These are phyloP conservation scores for Lagenidium giganteum DNA, from an alignment of 352 stramenopile species.

Conservation along the genomic window DNA sequence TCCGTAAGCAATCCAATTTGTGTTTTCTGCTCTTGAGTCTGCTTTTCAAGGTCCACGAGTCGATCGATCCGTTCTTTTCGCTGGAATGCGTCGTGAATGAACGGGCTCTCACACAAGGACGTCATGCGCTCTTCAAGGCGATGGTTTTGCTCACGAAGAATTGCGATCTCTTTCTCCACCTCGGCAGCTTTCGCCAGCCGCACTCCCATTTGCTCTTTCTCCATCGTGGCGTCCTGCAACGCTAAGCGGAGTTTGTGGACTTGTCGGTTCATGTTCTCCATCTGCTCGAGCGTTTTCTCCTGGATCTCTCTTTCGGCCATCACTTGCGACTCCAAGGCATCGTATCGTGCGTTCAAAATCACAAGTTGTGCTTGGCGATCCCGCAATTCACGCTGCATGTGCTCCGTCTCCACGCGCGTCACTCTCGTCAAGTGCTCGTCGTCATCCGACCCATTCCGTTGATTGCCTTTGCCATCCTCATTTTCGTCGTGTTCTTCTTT, in stretches of 20 bases:
- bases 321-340: conserved; percentile 83
- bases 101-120: conserved; percentile 89
- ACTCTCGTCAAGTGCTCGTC: conserved; percentile 9
- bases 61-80: conserved; percentile 83
- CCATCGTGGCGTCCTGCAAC: conserved; percentile 69
- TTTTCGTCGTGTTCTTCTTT: conserved; percentile 18
- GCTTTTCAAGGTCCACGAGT: conserved; percentile 81
- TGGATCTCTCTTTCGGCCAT: conserved; percentile 85
- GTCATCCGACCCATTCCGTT: no score
- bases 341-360: conserved; percentile 86
- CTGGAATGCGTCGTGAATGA: conserved; percentile 91
- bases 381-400: conserved; percentile 70
- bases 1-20: conserved; percentile 64
- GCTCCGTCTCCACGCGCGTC: conserved; percentile 29
- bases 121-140: conserved; percentile 89
- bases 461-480: conserved; percentile 23
- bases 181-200: conserved; percentile 58
- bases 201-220: conserved; percentile 76
- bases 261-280: conserved; percentile 90
- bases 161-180: conserved; percentile 70
- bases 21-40: conserved; percentile 69
- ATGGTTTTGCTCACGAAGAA: conserved; percentile 78
- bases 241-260: conserved; percentile 85
- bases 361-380: conserved; percentile 78
- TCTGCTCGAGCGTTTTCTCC: conserved; percentile 80